Conservation (phyloP, 495 filamentous ascomycete genomes). For the Astrothelium macrocarpum region DNA sequence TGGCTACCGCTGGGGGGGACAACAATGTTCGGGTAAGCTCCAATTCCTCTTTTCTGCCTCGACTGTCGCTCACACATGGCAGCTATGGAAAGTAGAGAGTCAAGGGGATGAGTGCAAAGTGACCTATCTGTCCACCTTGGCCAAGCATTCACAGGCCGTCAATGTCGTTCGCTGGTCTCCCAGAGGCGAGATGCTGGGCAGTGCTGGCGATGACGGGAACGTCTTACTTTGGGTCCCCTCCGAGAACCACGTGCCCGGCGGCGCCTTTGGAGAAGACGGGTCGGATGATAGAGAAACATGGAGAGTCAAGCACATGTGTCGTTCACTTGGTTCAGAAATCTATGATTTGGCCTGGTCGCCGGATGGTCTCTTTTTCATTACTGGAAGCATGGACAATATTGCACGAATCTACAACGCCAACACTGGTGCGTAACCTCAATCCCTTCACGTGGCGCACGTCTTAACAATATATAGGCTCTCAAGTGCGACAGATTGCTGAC, state of each 20-base stretch:
- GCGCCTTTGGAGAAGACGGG: constrained; percentile 69
- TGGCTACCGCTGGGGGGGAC: constrained; percentile 92
- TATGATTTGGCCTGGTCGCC: constrained; percentile 98
- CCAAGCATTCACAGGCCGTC: constrained; percentile 92
- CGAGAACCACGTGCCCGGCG: constrained; percentile 53
- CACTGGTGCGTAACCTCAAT: constrained; percentile 53
- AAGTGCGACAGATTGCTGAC: constrained; percentile 92
- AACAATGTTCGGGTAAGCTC: constrained; percentile 84
- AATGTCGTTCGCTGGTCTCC: constrained; percentile 97
- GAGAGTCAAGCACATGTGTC: constrained; percentile 95
- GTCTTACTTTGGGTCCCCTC: constrained; percentile 90
- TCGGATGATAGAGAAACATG: constrained; percentile 93
- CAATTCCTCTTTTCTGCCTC: constrained; percentile 9
- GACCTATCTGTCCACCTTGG: constrained; percentile 79
- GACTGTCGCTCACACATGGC: constrained; percentile 20
- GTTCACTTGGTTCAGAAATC: constrained; percentile 75
- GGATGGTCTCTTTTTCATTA: constrained; percentile 92
- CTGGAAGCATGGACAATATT: constrained; percentile 98
- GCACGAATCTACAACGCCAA: constrained; percentile 93
- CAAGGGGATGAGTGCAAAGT: constrained; percentile 82
- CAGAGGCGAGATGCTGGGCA: constrained; percentile 86
- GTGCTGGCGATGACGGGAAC: constrained; percentile 94
- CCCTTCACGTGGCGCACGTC: no score
- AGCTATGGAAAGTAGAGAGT: constrained; percentile 85
- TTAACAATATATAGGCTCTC: no score